A percentile compares a stretch with the other conserved stretches of the same genome.
These are phyloP conservation scores for Pythium insidiosum DNA, from an alignment of 352 stramenopile species.

Conservation along the genomic window DNA sequence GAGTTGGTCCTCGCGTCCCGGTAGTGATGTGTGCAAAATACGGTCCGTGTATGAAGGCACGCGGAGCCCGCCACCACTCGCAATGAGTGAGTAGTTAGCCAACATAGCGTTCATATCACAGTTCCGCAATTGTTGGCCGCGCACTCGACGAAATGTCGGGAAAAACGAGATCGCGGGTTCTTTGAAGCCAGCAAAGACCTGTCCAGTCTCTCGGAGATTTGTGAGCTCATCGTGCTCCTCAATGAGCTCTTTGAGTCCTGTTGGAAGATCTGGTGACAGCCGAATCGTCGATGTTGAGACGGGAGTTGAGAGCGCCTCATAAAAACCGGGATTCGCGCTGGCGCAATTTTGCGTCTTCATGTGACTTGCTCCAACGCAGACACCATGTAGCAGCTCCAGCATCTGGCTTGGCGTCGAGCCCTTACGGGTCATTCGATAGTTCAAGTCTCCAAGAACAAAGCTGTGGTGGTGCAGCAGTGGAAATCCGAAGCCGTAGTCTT, in stretches of 20 bases:
- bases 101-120: conserved; percentile 24
- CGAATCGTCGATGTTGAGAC: conserved; percentile 24
- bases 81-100: conserved; percentile 59
- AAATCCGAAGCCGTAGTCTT: conserved; percentile 83
- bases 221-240: conserved; percentile 71
- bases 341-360: conserved; percentile 5
- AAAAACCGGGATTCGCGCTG: conserved; percentile 3
- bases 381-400: conserved; percentile 32
- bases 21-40: conserved; percentile 75
- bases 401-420: conserved; percentile 39
- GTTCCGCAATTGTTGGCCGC: conserved; percentile 31
- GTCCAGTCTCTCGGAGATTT: conserved; percentile 40
- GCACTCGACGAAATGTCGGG: conserved; percentile 71
- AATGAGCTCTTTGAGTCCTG: conserved; percentile 26
- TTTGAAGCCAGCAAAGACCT: conserved; percentile 76
- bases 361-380: too few relatives aligned
- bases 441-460: conserved; percentile 87
- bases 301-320: conserved; percentile 6
- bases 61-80: conserved; percentile 47
- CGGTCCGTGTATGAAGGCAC: conserved; percentile 88
- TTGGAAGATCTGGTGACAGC: conserved; percentile 3
- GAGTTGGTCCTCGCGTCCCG: conserved; percentile 39
- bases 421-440: conserved; percentile 75
- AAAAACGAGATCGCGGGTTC: conserved; percentile 67
- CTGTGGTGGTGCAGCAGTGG: conserved; percentile 78